Conservation (phyloP, 2,329 filamentous ascomycete species). For the Fusarium citri region DNA sequence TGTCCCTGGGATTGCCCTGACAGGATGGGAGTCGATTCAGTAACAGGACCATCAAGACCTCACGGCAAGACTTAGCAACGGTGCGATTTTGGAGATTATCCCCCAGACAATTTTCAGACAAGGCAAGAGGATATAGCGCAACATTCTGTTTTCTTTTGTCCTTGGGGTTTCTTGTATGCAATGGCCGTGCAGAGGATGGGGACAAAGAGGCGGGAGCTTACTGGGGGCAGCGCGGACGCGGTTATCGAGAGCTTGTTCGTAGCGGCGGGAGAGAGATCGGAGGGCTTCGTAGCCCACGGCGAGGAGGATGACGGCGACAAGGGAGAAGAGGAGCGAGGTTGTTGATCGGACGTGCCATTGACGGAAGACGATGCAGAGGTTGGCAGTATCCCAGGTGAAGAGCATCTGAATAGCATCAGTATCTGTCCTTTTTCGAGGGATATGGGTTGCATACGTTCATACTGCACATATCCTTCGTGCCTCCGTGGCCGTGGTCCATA, state of each 20-base stretch:
- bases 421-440: background rate
- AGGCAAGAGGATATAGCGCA: constrained; percentile 26
- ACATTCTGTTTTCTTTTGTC: constrained; percentile 24
- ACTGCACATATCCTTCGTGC: constrained; percentile 77
- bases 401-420: constrained; percentile 78
- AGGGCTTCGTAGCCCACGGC: constrained; percentile 94
- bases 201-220: constrained; percentile 53
- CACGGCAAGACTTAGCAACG: constrained; percentile 49
- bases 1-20: constrained; percentile 77
- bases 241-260: constrained; percentile 71
- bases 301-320: constrained; percentile 83
- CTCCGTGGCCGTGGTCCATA: constrained; percentile 65
- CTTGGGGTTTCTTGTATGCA: constrained; percentile 19
- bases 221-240: constrained; percentile 63
- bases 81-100: constrained; percentile 24
- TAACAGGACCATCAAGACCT: constrained; percentile 57
- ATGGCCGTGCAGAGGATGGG: constrained; percentile 10
- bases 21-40: constrained; percentile 73
- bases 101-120: constrained; percentile 26
- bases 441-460: constrained; percentile 78
- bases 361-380: constrained; percentile 96
- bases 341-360: constrained; percentile 87
- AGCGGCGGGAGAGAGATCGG: constrained; percentile 79
- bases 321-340: constrained; percentile 80
- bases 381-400: constrained; percentile 93